Conservation (phyloP, 768 basidiomycete genomes). For the Exidia glandulosa region DNA sequence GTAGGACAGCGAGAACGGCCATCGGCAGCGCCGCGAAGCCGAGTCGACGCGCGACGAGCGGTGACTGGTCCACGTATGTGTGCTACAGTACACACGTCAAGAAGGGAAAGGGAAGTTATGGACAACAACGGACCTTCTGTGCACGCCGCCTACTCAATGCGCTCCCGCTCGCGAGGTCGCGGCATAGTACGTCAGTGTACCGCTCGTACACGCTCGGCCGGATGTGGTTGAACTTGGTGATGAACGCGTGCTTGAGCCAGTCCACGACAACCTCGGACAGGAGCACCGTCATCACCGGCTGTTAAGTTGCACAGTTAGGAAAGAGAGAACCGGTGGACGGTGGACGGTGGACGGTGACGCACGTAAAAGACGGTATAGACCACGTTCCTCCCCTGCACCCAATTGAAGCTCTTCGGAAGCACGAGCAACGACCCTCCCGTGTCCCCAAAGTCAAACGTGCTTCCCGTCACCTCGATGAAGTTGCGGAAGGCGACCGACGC, state of each 20-base stretch:
- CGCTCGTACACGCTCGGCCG: constrained; percentile 90
- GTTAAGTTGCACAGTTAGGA: constrained; percentile 1
- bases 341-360: constrained; percentile 18
- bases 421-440: constrained; percentile 35
- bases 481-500: constrained; percentile 87
- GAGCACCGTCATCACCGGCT: constrained; percentile 91
- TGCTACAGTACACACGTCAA: constrained; percentile 34
- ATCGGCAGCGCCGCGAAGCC: constrained; percentile 91
- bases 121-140: constrained; percentile 45
- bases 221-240: constrained; percentile 99
- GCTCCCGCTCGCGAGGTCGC: constrained; percentile 76
- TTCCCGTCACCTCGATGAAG: constrained; percentile 85
- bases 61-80: constrained; percentile 90
- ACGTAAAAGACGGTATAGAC: constrained; percentile 88
- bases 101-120: not conserved
- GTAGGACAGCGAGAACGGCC: constrained; percentile 68
- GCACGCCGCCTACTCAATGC: constrained; percentile 54
- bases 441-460: constrained; percentile 71
- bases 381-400: constrained; percentile 69
- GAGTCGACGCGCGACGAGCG: constrained; percentile 82
- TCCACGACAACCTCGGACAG: constrained; percentile 90
- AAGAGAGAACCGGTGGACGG: not conserved
- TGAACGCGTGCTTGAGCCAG: constrained; percentile 99
- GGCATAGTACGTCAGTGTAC: constrained; percentile 90
- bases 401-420: constrained; percentile 75